phyloP scores from a whole-genome alignment of 371 early-diverging fungal species.

The Mortierella sp. region DNA sequence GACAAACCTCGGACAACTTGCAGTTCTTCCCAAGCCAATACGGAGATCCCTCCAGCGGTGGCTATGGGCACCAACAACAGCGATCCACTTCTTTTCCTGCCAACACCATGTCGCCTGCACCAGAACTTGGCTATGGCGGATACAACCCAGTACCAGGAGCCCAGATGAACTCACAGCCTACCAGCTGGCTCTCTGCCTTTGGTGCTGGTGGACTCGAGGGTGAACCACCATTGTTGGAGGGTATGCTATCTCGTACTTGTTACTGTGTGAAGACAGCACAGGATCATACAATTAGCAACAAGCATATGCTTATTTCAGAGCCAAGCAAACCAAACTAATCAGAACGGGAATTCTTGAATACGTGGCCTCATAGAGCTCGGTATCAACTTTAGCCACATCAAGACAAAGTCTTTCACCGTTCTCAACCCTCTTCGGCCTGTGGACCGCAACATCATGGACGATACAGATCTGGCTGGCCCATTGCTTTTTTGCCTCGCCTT shows the following conservation, averaged over 20 bases:
- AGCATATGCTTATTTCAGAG: not conserved
- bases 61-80: slow-evolving; percentile 60
- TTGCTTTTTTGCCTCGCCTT: slow-evolving; percentile 90
- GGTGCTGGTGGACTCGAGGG: slow-evolving; percentile 80
- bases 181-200: slow-evolving; percentile 68
- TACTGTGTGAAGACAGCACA: not conserved
- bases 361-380: slow-evolving; percentile 79
- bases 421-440: slow-evolving; percentile 91
- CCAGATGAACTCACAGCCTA: slow-evolving; percentile 48
- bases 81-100: slow-evolving; percentile 31
- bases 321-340: not conserved
- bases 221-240: slow-evolving; percentile 46
- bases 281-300: not conserved
- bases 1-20: slow-evolving; percentile 60
- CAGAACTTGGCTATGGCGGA: slow-evolving; percentile 68
- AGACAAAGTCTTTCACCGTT: slow-evolving; percentile 86
- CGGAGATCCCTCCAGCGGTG: slow-evolving; percentile 65
- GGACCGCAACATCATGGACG: slow-evolving; percentile 94
- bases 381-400: slow-evolving; percentile 92
- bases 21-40: slow-evolving; percentile 80
- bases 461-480: slow-evolving; percentile 97
- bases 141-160: slow-evolving; percentile 51
- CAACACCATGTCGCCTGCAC: slow-evolving; percentile 59
- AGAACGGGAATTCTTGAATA: not conserved
- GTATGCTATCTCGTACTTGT: not conserved